These are phyloP conservation scores for Euphorbia tirucalli DNA, from an alignment of 345 rosid species.

Conservation along the genomic window DNA sequence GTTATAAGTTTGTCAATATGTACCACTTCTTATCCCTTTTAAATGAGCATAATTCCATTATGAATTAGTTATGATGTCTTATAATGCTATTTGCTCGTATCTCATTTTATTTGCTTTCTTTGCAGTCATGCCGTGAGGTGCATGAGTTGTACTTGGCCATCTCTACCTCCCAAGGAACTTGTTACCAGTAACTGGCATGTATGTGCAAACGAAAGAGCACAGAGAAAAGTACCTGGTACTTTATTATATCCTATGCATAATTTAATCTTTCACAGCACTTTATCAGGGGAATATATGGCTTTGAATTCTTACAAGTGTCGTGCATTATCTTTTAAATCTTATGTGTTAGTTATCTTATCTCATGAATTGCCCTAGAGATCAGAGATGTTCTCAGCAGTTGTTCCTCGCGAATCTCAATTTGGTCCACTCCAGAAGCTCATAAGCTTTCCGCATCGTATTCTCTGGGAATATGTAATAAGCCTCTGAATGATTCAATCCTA, in stretches of 20 bases:
- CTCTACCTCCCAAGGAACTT: background rate
- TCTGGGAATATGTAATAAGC: background rate
- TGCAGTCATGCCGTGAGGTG: background rate
- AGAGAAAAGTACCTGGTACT: background rate
- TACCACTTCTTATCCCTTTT: background rate
- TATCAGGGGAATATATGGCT: too few relatives aligned
- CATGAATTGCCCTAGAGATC: background rate
- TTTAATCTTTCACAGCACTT: background rate
- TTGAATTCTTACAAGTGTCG: background rate
- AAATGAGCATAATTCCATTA: background rate
- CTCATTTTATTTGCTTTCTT: background rate
- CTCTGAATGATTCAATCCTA: background rate
- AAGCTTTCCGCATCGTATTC: background rate
- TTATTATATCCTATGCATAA: background rate
- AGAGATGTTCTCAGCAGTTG: background rate
- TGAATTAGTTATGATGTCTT: background rate
- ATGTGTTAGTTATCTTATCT: background rate
- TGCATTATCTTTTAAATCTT: background rate
- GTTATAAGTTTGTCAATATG: background rate
- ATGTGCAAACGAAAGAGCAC: background rate
- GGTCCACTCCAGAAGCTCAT: background rate
- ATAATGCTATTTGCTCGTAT: background rate
- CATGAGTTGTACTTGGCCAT: background rate
- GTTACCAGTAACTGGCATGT: background rate
- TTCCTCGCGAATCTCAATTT: background rate